phyloP scores from a whole-genome alignment of 2,329 filamentous ascomycete species.

The Neofusicoccum cordaticola region DNA sequence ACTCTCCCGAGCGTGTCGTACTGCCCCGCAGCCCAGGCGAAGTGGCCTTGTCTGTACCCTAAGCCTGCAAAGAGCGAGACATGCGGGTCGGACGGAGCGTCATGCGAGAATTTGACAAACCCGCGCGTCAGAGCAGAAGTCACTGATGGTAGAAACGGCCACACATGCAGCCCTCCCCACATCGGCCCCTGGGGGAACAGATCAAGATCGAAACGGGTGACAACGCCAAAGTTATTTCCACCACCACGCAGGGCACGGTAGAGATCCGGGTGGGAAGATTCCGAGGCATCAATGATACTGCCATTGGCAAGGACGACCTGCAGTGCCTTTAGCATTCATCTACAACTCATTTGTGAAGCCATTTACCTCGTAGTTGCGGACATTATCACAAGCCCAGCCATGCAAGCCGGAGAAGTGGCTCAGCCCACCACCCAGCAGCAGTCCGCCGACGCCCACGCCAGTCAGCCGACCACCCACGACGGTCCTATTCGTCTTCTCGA shows the following conservation, averaged over 20 bases:
- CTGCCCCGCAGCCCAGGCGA: background rate
- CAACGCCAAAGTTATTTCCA: conserved; percentile 8
- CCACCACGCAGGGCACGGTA: background rate
- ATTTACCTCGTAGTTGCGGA: background rate
- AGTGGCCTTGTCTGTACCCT: background rate
- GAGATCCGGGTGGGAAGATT: conserved; percentile 16
- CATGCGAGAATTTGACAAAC: background rate
- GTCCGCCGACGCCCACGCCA: conserved; percentile 24
- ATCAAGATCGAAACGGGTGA: background rate
- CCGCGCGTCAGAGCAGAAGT: background rate
- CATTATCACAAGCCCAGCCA: conserved; percentile 24
- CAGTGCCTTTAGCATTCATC: too few species aligned
- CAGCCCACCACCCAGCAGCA: conserved; percentile 29
- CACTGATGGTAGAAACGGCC: background rate
- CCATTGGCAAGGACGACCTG: background rate
- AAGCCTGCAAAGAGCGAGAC: background rate
- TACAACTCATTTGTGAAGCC: background rate
- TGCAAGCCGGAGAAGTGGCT: conserved; percentile 27
- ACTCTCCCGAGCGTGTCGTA: background rate
- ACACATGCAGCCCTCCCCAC: background rate
- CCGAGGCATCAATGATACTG: background rate
- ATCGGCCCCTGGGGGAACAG: background rate
- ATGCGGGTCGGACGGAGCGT: background rate
- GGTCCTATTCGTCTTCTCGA: background rate
- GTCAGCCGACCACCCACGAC: conserved; percentile 4